Evolutionary conservation across 1,139 yeast species (phyloP), one percentile per base, ranked within the genome.

Genomic region (Blastobotrys malaysiensis): DNA sequence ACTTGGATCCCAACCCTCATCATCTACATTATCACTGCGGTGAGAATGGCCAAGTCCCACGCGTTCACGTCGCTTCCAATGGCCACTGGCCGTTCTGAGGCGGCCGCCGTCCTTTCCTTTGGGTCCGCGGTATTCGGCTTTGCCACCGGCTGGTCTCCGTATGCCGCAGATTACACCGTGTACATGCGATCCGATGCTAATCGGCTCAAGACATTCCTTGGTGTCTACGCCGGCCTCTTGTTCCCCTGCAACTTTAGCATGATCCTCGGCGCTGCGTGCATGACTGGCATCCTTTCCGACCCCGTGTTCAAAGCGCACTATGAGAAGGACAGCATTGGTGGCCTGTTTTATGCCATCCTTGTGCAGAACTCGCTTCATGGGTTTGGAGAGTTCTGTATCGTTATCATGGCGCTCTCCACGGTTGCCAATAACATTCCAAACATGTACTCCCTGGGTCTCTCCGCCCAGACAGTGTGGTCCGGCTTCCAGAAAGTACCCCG

Each of bases 141-240:
- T 66, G 96, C 97, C 51, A 82, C 96, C 54, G 97, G 97, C 59
- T 90, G 97, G 97, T 82, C 95, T 55, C 86, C 97, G 21, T 88
- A 86, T 65, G 95, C 97, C 48, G 83, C 96, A 45, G 97, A 90
- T 73, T 91, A 90, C 73, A 88, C 96, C 53, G 91, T 86, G 52
- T 91, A 89, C 75, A 90, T 88, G 80, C 79, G 81, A 60, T 76
- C 81, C 66, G 77, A 81, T 66, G 81, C 84, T 58, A 80, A 79
- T 69, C 74, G 81, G 46, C 59, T 62, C 65, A 83, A 76, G 68
- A 77, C 88, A 57, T 89, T 89, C 75, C 69, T 79, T 54, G 77
- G 83, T 61, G 82, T 90, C 56, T 69, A 81, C 58, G 59, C 72
- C 51, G 96, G 95, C 61, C 77, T 88, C 65, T 73, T 76, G 60